Evolutionary conservation across 176 grass and related monocot genomes (phyloP), one percentile per base, ranked within the genome.

Genomic region (Neostapfia colusana): DNA sequence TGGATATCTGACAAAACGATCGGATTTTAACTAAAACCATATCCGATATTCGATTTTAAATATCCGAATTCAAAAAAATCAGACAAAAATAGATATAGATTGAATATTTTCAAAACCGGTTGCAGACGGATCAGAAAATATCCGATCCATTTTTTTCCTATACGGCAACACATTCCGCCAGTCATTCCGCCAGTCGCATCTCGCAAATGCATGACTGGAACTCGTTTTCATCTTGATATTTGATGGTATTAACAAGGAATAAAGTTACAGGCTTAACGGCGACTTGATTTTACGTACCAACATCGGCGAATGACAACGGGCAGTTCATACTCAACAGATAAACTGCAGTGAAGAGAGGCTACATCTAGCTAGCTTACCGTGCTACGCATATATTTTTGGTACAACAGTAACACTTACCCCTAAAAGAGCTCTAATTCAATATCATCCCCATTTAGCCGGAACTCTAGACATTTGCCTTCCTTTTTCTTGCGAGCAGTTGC

Each of bases 341-440:
- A 69, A 79, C 62, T 79, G 68, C 38, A 85, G 50, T 76, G 79
- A 77, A 75, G 46, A 48, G 75, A 31, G 53, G 71, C 84, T 84
- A 75, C 54, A 12, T 58, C 76, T 65, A 76, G 46, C 81, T 84
- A 78, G 34, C 46, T 78, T 54, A 84, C 65, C 81, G 35, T 50
- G 69, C 41, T 81, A 82, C 49, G 67, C 42, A 85, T 81, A 85
- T 81, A 40, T 82, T 58, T 65, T 80, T 79, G 69, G 13, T 58
- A 81, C 60, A 31, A 53, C 61, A 78, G 60, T 12, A 36, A 77
- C 37, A 78, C 63, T 67, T 17, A 84, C 46, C 27, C 51, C 85
- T 97, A 97, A 63, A 97, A 93, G 75, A 91, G 83, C 56, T 97
- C 93, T 25, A 97, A 97, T 77, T 93, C 88, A 8, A 97, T 92